Evolutionary conservation across 129 eudicot genomes (phyloP), one percentile per base, ranked within the genome.

Genomic region (Pseudognaphalium luteoalbum): DNA sequence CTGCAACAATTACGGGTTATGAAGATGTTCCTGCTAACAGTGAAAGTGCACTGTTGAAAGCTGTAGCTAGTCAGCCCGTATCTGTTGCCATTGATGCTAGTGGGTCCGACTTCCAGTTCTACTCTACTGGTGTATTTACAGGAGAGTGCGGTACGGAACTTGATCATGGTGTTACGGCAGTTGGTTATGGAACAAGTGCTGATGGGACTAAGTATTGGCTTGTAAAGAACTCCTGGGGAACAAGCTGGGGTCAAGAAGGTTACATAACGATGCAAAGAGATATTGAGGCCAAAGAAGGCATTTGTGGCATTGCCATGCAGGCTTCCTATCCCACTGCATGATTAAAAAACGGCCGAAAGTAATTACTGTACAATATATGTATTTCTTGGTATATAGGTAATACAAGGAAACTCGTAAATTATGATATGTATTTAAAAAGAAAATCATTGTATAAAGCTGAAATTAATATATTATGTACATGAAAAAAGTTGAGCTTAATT

Each of bases 11-110:
- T 6, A 78, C 66, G 5, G 74, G 74, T 4, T 64, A 70, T 21
- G 78, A 82, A 69, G 85, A 76, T 71, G 85, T 76, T 60, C 78
- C 82, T 25, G 81, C 82, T 44, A 81, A 81, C 50, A 81, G 81
- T 11, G 81, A 81, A 50, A 74, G 84, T 61, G 77, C 81, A 25
- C 30, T 61, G 21, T 64, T 75, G 72, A 76, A 82, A 29, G 78
- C 84, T 67, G 83, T 80, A 59, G 75, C 80, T 10, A 58, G 80
- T 67, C 83, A 74, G 34, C 83, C 83, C 3, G 63, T 75, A 61
- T 81, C 81, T 12, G 81, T 81, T 20, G 84, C 84, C 70, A 80
- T 73, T 66, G 83, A 73, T 66, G 79, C 83, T 34, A 66, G 80
- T 19, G 84, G 84, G 29, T 59, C 71, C 9, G 80, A 80, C 71